phyloP scores from a whole-genome alignment of 441 rosid genomes.

The Daphne laureola region DNA sequence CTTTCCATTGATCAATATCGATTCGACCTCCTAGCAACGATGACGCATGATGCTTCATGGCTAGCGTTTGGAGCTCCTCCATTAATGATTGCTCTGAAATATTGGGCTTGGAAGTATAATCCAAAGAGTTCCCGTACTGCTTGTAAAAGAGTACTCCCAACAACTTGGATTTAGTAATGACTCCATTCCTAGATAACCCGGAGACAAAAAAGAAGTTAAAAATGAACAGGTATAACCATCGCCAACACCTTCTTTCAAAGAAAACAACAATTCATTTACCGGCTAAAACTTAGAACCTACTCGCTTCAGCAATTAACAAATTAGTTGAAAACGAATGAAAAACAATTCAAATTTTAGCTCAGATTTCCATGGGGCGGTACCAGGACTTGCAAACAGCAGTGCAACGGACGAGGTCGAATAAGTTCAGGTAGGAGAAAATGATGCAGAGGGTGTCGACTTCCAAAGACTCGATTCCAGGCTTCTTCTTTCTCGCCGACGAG shows the following conservation, averaged over 20 bases:
- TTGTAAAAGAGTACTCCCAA: slow-evolving; percentile 41
- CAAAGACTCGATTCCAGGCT: slow-evolving; percentile 34
- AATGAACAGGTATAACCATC: background rate
- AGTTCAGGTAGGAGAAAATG: slow-evolving; percentile 61
- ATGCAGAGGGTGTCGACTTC: slow-evolving; percentile 49
- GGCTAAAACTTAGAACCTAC: background rate
- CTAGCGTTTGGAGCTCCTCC: slow-evolving; percentile 40
- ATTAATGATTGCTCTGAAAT: slow-evolving; percentile 29
- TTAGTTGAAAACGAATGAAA: background rate
- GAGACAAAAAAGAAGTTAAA: background rate
- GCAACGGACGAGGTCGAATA: slow-evolving; percentile 72
- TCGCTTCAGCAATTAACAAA: background rate
- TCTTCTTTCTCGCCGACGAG: slow-evolving; percentile 34
- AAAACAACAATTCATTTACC: background rate
- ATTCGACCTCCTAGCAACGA: slow-evolving; percentile 38
- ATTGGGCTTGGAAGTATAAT: slow-evolving; percentile 10
- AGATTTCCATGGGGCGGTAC: slow-evolving; percentile 20
- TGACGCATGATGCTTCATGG: slow-evolving; percentile 50
- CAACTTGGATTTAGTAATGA: slow-evolving; percentile 42
- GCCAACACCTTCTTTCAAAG: background rate
- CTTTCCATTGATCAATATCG: slow-evolving; percentile 66
- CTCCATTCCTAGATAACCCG: slow-evolving; percentile 33
- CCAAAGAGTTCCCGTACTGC: slow-evolving; percentile 22
- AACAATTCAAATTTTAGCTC: background rate
- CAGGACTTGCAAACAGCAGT: slow-evolving; percentile 75